A percentile compares a stretch with the other conserved stretches of the same genome.
phyloP scores from a whole-genome alignment of 2,329 filamentous ascomycete species.

The Aspergillus fumigatiaffinis region DNA sequence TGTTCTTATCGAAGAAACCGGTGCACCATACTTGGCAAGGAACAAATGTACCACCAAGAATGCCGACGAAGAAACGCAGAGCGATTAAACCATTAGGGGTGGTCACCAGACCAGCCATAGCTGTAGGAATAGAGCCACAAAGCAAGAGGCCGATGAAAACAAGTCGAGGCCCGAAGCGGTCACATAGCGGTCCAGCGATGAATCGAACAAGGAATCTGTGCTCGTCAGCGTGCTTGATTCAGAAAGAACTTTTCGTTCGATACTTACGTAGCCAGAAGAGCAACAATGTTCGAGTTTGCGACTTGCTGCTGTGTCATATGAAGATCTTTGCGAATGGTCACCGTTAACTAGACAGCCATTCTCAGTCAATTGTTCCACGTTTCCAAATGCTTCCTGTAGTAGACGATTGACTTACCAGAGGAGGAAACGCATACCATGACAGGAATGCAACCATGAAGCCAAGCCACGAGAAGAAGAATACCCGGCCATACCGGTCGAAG shows the following conservation, averaged over 20 bases:
- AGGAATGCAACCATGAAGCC: slow-evolving; percentile 85
- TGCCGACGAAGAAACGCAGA: slow-evolving; percentile 42
- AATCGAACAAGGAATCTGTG: slow-evolving; percentile 68
- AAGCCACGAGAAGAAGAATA: slow-evolving; percentile 87
- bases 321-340: slow-evolving; percentile 77
- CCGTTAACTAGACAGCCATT: slow-evolving; percentile 50
- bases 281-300: slow-evolving; percentile 87
- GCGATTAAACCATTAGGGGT: slow-evolving; percentile 53
- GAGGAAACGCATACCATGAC: slow-evolving; percentile 88
- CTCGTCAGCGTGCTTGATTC: slow-evolving; percentile 1
- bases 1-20: slow-evolving; percentile 87
- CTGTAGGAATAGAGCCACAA: slow-evolving; percentile 73
- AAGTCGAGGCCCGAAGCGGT: slow-evolving; percentile 73
- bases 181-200: slow-evolving; percentile 77
- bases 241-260: not conserved
- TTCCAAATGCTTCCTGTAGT: slow-evolving; percentile 1
- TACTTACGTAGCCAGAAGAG: slow-evolving; percentile 63
- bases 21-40: slow-evolving; percentile 87
- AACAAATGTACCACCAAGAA: slow-evolving; percentile 43
- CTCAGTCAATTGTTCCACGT: slow-evolving; percentile 14
- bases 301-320: slow-evolving; percentile 66
- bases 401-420: slow-evolving; percentile 55
- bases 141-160: slow-evolving; percentile 79
- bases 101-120: slow-evolving; percentile 72
- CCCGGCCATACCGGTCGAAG: slow-evolving; percentile 73